These are phyloP conservation scores for Pichia sp. DNA, from an alignment of 1,139 yeast species.

Conservation along the genomic window DNA sequence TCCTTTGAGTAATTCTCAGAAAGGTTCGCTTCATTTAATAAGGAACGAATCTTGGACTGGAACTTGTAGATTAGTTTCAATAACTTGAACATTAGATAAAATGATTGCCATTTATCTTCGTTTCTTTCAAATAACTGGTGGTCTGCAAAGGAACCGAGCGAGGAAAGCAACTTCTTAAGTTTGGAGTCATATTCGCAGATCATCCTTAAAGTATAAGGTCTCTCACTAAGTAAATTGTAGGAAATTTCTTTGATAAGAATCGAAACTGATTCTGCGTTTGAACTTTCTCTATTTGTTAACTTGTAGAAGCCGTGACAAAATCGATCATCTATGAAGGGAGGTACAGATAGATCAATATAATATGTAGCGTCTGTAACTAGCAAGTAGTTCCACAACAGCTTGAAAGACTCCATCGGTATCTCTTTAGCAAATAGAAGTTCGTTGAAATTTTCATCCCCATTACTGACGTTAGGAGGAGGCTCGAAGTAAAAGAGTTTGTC, in stretches of 20 bases:
- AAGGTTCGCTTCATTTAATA: constrained; percentile 1
- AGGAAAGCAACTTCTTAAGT: background rate
- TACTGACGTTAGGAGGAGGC: background rate
- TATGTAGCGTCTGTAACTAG: constrained; percentile 12
- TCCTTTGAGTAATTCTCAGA: background rate
- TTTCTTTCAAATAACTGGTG: constrained; percentile 1
- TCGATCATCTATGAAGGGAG: constrained; percentile 15
- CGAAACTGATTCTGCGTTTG: background rate
- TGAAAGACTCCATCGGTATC: constrained; percentile 7
- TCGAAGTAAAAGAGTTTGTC: constrained; percentile 1
- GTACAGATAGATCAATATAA: background rate
- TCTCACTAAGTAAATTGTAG: background rate
- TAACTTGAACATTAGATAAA: constrained; percentile 10
- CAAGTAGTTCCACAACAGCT: constrained; percentile 18
- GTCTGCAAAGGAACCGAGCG: constrained; percentile 3
- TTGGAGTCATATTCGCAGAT: background rate
- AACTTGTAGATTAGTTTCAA: constrained; percentile 1
- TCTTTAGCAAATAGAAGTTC: constrained; percentile 9
- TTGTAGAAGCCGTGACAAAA: constrained; percentile 14
- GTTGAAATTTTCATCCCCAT: background rate
- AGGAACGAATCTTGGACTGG: background rate
- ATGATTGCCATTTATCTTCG: constrained; percentile 12
- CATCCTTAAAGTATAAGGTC: background rate
- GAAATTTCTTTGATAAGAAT: constrained; percentile 5
- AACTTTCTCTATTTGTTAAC: background rate